Conservation (phyloP, 495 filamentous ascomycete species). For the Hyaloscypha hepaticicola region DNA sequence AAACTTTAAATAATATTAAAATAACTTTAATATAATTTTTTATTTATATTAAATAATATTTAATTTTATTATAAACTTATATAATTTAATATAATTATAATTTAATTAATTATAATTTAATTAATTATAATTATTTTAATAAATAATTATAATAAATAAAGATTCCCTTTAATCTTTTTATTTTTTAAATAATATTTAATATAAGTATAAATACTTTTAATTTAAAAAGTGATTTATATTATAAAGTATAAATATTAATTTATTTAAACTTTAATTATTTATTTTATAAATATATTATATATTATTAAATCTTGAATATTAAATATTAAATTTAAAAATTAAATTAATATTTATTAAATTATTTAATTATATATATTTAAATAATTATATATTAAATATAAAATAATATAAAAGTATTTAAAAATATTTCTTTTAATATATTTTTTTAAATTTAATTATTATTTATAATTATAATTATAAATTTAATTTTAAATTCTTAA, state of each 20-base stretch:
- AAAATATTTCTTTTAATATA: not conserved
- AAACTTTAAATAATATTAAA: too few species aligned
- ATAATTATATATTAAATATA: not conserved
- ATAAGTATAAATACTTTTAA: not conserved
- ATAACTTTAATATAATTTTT: too few species aligned
- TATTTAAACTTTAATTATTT: not conserved
- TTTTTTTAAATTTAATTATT: too few species aligned
- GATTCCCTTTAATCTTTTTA: slow-evolving; percentile 1
- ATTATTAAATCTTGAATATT: not conserved
- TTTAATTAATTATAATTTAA: too few species aligned
- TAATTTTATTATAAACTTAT: too few species aligned
- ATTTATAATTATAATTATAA: not conserved
- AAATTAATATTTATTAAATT: not conserved
- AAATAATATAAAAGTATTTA: not conserved
- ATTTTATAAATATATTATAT: not conserved
- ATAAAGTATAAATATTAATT: slow-evolving; percentile 3
- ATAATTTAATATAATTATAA: too few species aligned
- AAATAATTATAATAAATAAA: too few species aligned
- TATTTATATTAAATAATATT: too few species aligned
- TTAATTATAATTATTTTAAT: too few species aligned
- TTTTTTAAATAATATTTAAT: not conserved
- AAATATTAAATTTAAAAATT: not conserved
- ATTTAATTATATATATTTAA: slow-evolving; percentile 1
- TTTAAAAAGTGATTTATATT: not conserved
- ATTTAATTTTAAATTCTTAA: not conserved